phyloP scores from a whole-genome alignment of 495 filamentous ascomycete species.

The Aspergillus egyptiacus region DNA sequence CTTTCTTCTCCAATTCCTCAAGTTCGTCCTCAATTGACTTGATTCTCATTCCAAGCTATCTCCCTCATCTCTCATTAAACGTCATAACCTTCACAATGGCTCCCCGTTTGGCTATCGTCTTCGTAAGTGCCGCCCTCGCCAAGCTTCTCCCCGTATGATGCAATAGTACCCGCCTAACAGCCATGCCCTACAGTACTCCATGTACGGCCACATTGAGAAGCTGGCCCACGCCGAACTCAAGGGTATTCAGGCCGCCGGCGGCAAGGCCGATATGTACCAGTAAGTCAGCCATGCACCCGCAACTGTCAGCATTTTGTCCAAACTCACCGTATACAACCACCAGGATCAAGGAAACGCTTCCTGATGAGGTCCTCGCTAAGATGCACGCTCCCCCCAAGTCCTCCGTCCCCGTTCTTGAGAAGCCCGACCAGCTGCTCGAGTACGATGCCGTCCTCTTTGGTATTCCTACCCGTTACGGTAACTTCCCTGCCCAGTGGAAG shows the following conservation, averaged over 20 bases:
- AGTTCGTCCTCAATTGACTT: background rate
- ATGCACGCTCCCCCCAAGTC: slow-evolving; percentile 85
- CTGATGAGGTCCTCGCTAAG: slow-evolving; percentile 71
- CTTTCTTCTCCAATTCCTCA: background rate
- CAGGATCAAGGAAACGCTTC: slow-evolving; percentile 81
- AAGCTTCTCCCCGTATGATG: background rate
- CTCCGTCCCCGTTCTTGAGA: slow-evolving; percentile 55
- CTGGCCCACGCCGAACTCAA: slow-evolving; percentile 86
- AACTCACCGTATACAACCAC: slow-evolving; percentile 6
- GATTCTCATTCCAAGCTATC: background rate
- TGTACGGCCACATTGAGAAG: slow-evolving; percentile 85
- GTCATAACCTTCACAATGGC: slow-evolving; percentile 58
- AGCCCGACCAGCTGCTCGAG: slow-evolving; percentile 58
- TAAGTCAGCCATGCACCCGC: slow-evolving; percentile 35
- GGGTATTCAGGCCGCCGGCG: slow-evolving; percentile 85
- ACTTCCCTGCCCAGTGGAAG: slow-evolving; percentile 97
- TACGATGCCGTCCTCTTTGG: slow-evolving; percentile 94
- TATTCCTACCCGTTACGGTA: slow-evolving; percentile 97
- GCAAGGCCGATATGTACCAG: slow-evolving; percentile 74
- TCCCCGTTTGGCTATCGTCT: slow-evolving; percentile 88
- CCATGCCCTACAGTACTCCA: slow-evolving; percentile 64
- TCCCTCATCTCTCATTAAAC: background rate
- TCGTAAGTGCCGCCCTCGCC: slow-evolving; percentile 48
- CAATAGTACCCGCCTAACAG: slow-evolving; percentile 12
- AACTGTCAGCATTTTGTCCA: background rate